Evolutionary conservation across 2,329 filamentous ascomycete genomes (phyloP).

Genomic region (Aspergillus flavus): DNA sequence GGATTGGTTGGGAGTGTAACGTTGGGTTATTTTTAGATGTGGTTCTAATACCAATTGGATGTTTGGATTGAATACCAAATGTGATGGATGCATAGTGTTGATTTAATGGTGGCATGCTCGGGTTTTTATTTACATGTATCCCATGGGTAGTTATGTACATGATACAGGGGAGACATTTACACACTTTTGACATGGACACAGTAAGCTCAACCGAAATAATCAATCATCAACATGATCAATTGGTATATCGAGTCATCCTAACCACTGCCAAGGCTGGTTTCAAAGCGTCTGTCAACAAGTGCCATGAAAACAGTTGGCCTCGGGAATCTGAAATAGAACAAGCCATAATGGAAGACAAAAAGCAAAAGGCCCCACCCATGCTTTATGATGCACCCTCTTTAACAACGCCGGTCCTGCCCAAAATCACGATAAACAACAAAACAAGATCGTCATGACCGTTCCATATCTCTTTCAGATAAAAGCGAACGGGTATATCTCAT

Average conservation of each 20-base stretch:
- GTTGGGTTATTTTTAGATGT: background rate
- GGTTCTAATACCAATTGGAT: background rate
- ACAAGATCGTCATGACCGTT: conserved; percentile 5
- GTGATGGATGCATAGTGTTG: background rate
- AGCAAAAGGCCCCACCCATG: conserved; percentile 20
- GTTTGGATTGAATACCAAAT: background rate
- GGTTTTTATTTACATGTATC: background rate
- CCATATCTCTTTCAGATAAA: conserved; percentile 1
- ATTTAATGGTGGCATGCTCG: background rate
- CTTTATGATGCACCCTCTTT: conserved; percentile 24
- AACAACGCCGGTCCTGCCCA: conserved; percentile 22
- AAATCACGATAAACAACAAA: conserved; percentile 5
- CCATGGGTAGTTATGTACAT: background rate
- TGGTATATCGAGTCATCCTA: conserved; percentile 2
- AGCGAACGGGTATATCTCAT: conserved; percentile 3
- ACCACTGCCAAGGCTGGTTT: conserved; percentile 3
- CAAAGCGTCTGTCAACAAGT: conserved; percentile 9
- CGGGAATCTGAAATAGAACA: conserved; percentile 6
- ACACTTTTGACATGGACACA: background rate
- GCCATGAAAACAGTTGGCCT: conserved; percentile 1
- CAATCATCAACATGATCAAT: conserved; percentile 1
- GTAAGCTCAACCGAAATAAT: background rate
- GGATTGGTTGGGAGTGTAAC: background rate
- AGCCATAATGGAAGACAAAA: background rate
- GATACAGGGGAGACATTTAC: background rate